These are phyloP conservation scores for Amyloporia xantha DNA, from an alignment of 768 basidiomycete genomes.

Conservation along the genomic window DNA sequence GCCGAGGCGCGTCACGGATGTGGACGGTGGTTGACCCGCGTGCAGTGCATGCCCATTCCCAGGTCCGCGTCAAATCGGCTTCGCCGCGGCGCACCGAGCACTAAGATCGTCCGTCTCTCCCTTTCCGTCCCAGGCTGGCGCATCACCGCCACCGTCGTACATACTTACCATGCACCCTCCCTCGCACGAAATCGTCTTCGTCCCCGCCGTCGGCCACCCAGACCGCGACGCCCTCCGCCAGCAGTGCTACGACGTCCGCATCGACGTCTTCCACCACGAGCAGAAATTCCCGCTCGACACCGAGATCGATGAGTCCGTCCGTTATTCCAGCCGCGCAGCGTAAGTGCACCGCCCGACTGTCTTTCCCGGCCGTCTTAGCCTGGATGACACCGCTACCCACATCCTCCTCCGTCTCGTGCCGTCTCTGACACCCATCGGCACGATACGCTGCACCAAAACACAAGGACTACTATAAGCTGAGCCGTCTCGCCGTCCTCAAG, in stretches of 20 bases:
- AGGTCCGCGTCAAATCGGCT: too few species aligned
- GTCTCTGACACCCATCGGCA: slow-evolving; percentile 59
- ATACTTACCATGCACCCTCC: slow-evolving; percentile 15
- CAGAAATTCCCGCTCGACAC: slow-evolving; percentile 68
- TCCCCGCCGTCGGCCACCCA: slow-evolving; percentile 30
- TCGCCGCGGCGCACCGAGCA: not conserved
- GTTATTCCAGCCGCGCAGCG: slow-evolving; percentile 6
- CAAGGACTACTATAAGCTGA: slow-evolving; percentile 59
- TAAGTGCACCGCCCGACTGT: too few species aligned
- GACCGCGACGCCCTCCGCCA: slow-evolving; percentile 43
- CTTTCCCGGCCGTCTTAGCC: too few species aligned
- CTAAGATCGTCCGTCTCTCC: not conserved
- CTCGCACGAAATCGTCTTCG: slow-evolving; percentile 52
- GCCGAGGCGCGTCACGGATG: slow-evolving; percentile 7
- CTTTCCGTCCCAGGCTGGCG: too few species aligned
- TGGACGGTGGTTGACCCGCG: too few species aligned
- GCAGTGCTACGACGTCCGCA: slow-evolving; percentile 60
- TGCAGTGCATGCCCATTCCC: too few species aligned
- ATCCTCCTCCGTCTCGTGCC: slow-evolving; percentile 64
- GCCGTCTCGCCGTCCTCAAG: slow-evolving; percentile 61
- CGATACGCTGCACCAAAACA: slow-evolving; percentile 48
- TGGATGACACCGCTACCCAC: slow-evolving; percentile 60
- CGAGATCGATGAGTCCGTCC: slow-evolving; percentile 67
- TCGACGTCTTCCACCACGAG: slow-evolving; percentile 56
- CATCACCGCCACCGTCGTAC: not conserved